A percentile compares a stretch with the other conserved stretches of the same genome.
Conservation (phyloP, 257 asterid species). For the Solanum etuberosum region DNA sequence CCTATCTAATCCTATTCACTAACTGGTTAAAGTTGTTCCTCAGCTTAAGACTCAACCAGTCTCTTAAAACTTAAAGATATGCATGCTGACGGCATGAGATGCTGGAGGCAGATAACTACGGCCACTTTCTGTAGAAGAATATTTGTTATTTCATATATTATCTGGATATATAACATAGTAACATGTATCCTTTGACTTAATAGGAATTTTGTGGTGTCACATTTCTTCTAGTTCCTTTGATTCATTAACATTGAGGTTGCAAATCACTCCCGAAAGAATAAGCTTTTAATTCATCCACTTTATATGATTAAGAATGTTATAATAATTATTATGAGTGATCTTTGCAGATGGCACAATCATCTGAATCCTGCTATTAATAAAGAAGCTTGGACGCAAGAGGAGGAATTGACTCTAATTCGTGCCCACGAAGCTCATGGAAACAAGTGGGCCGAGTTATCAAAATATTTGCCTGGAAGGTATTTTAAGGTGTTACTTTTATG, state of each 20-base stretch:
- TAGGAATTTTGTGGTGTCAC: neutral
- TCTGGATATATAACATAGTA: neutral
- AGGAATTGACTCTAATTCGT: slow-evolving; percentile 73
- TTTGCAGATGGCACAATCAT: slow-evolving; percentile 94
- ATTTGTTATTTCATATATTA: neutral
- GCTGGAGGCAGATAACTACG: neutral
- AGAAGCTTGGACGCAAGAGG: slow-evolving; percentile 96
- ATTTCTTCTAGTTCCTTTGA: neutral
- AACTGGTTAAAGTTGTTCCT: neutral
- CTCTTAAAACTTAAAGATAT: neutral
- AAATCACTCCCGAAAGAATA: neutral
- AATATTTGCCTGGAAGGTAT: slow-evolving; percentile 89
- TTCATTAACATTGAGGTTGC: neutral
- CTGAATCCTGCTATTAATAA: slow-evolving; percentile 82
- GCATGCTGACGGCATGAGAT: neutral
- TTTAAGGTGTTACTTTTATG: neutral
- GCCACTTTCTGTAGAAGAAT: neutral
- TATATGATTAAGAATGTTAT: neutral
- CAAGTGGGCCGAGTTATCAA: slow-evolving; percentile 97
- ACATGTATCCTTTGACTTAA: neutral
- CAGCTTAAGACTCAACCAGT: neutral
- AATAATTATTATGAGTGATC: neutral
- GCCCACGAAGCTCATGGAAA: slow-evolving; percentile 85
- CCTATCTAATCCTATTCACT: neutral
- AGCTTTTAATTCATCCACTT: neutral